phyloP scores from a whole-genome alignment of 768 basidiomycete species.

The Leccinum fibrillosum region DNA sequence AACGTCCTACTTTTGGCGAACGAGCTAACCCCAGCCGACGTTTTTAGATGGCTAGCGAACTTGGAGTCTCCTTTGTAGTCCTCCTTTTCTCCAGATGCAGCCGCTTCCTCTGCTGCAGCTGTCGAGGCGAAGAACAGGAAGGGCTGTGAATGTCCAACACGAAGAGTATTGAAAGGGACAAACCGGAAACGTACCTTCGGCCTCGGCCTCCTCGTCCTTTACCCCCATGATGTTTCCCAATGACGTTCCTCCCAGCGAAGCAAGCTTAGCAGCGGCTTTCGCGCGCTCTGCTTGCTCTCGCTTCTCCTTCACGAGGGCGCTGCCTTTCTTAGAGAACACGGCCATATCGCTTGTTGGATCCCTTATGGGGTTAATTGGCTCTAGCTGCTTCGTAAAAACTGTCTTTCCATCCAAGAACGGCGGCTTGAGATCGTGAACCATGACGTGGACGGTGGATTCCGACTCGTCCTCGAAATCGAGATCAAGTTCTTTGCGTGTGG shows the following conservation, averaged over 20 bases:
- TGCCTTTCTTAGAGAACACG: slow-evolving; percentile 95
- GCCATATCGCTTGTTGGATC: slow-evolving; percentile 95
- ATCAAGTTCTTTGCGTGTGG: slow-evolving; percentile 82
- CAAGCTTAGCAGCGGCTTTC: slow-evolving; percentile 94
- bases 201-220: slow-evolving; percentile 90
- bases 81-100: slow-evolving; percentile 51
- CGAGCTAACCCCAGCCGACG: slow-evolving; percentile 68
- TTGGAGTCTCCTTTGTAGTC: slow-evolving; percentile 93
- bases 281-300: slow-evolving; percentile 94
- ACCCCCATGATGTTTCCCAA: slow-evolving; percentile 99
- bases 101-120: slow-evolving; percentile 53
- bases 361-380: slow-evolving; percentile 94
- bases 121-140: slow-evolving; percentile 34
- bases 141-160: slow-evolving; percentile 80
- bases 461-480: slow-evolving; percentile 96
- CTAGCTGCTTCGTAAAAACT: slow-evolving; percentile 94
- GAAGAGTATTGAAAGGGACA: slow-evolving; percentile 30
- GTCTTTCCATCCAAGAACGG: slow-evolving; percentile 97
- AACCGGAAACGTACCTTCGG: slow-evolving; percentile 65
- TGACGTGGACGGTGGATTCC: slow-evolving; percentile 94
- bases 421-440: slow-evolving; percentile 95
- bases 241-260: slow-evolving; percentile 85
- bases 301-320: slow-evolving; percentile 89
- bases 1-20: slow-evolving; percentile 82
- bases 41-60: slow-evolving; percentile 92